Evolutionary conservation across 2,329 filamentous ascomycete genomes (phyloP), one percentile per base, ranked within the genome.

Genomic region (Fusarium sp.): DNA sequence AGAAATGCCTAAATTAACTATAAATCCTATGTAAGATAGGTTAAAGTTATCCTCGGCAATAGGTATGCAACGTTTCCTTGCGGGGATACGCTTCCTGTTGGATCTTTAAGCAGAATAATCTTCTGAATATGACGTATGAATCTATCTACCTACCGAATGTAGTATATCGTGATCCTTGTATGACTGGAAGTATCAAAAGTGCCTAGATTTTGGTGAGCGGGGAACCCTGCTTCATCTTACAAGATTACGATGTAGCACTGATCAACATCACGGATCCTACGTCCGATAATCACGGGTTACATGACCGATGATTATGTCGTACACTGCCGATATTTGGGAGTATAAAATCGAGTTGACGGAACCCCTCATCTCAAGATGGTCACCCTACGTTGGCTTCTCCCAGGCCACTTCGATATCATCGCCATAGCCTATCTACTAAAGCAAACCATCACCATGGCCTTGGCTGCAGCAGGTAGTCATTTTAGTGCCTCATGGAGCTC

Each of bases 221-320:
- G 66, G 66, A 69, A 69, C 66, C 66, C 66, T 69, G 66, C 57
- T 31, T 39, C 33, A 33, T 42, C 16, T 37, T 48, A 42, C 35
- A 54, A 41, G 26, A 28, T 28, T 16, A 26, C 37, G 39, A 37
- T 29, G 49, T 66, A 11, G 29, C 24, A 53, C 59, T 20, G 59
- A 68, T 63, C 31, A 18, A 13, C 61, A 52, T 13, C 18, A 13
- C 64, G 64, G 65, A 39, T 26, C n/a, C 33, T 21, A 24, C 37
- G 23, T 38, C 64, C 53, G 64, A 68, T 39, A 28, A 43, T 9
- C 15, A 46, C 58, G 64, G 64, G 15, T n/a, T 55, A 16, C 12
- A 18, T 23, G 44, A n/a, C 64, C 63, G 50, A 59, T 44, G 18
- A 16, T 23, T 5, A 6, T 8, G 4, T 15, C 28, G 24, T 6